phyloP scores from a whole-genome alignment of 129 eudicot species.

The Helichrysum umbraculigerum region DNA sequence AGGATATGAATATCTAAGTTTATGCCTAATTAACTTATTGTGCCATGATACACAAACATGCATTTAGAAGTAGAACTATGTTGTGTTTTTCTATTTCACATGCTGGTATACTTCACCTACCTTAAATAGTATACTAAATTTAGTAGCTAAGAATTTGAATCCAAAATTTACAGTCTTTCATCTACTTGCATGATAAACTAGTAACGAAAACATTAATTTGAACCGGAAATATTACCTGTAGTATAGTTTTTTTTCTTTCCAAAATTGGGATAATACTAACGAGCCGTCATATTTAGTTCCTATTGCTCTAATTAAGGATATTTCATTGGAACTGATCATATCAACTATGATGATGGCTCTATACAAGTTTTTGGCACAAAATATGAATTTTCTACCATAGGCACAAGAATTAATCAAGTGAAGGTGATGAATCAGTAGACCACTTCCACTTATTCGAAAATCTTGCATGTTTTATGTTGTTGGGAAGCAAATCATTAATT shows the following conservation, averaged over 20 bases:
- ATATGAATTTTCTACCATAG: not conserved
- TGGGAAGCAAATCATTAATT: not conserved
- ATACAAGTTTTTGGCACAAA: not conserved
- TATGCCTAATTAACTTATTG: not conserved
- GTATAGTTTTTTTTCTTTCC: conserved; percentile 14
- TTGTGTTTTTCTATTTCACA: not conserved
- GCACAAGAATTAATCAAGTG: conserved; percentile 3
- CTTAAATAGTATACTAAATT: conserved; percentile 28
- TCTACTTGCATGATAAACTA: conserved; percentile 21
- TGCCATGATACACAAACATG: conserved; percentile 13
- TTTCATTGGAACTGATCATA: conserved; percentile 1
- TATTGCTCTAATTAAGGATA: not conserved
- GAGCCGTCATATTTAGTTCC: conserved; percentile 13
- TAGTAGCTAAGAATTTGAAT: conserved; percentile 28
- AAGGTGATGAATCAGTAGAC: conserved; percentile 9
- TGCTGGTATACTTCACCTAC: conserved; percentile 30
- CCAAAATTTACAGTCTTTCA: conserved; percentile 23
- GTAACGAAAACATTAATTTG: conserved; percentile 7
- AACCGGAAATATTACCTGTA: not conserved
- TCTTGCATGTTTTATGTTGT: conserved; percentile 22
- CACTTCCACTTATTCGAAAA: not conserved
- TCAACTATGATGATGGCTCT: conserved; percentile 2
- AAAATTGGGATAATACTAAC: not conserved
- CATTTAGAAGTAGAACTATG: conserved; percentile 10
- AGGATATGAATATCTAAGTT: conserved; percentile 1